phyloP scores from a whole-genome alignment of 2,329 filamentous ascomycete genomes.

The Didymella arachidicola region DNA sequence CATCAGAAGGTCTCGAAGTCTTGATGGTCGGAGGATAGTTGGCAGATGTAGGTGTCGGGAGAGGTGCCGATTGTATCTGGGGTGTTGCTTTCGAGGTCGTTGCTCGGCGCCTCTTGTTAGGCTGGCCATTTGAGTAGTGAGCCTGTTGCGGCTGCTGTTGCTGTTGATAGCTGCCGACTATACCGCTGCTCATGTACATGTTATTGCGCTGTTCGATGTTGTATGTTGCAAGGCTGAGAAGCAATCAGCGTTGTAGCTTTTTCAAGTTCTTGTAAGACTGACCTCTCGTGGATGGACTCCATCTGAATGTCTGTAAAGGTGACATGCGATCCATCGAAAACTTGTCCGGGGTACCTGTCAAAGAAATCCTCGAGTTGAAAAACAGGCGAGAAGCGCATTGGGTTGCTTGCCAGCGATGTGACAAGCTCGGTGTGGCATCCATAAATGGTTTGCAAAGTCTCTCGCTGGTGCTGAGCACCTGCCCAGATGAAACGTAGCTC shows the following conservation, averaged over 20 bases:
- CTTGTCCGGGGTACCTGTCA: conserved; percentile 76
- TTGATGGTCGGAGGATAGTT: conserved; percentile 34
- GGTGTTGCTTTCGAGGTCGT: conserved; percentile 30
- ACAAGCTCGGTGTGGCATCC: conserved; percentile 82
- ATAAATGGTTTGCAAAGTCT: conserved; percentile 79
- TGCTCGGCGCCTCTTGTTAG: conserved; percentile 47
- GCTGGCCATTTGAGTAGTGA: conserved; percentile 42
- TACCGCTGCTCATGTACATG: conserved; percentile 46
- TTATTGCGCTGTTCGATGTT: conserved; percentile 50
- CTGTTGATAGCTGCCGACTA: conserved; percentile 42
- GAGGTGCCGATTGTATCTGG: conserved; percentile 33
- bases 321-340: conserved; percentile 78
- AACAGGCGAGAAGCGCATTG: conserved; percentile 77
- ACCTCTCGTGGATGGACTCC: conserved; percentile 67
- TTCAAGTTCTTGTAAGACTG: conserved; percentile 29
- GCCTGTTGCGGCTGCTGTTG: conserved; percentile 32
- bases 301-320: conserved; percentile 72
- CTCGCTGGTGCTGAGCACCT: conserved; percentile 79
- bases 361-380: conserved; percentile 91
- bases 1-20: conserved; percentile 33
- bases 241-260: conserved; percentile 22
- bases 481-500: conserved; percentile 80
- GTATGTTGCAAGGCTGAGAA: conserved; percentile 43
- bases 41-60: conserved; percentile 44
- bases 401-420: conserved; percentile 71